Evolutionary conservation across 2,329 filamentous ascomycete genomes (phyloP).

Genomic region (Exophiala alcalophila): DNA sequence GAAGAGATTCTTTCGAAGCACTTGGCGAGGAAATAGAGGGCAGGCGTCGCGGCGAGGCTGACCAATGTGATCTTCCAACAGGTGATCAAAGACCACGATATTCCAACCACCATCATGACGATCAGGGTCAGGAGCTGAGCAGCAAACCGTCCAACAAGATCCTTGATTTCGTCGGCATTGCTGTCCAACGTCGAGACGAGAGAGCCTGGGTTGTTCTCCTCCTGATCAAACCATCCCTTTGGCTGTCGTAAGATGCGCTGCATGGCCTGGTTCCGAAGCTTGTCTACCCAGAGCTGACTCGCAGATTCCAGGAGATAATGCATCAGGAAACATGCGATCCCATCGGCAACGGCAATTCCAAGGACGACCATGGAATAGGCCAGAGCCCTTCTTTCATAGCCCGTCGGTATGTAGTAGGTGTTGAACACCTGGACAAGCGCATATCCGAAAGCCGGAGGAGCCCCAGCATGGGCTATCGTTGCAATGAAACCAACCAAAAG

Average conservation of each 20-base stretch:
- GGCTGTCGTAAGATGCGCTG: constrained; percentile 71
- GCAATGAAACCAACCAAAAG: constrained; percentile 61
- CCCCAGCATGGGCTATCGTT: constrained; percentile 62
- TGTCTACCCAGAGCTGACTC: constrained; percentile 74
- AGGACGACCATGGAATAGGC: constrained; percentile 70
- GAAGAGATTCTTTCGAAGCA: constrained; percentile 63
- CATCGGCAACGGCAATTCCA: constrained; percentile 65
- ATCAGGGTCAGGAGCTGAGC: constrained; percentile 65
- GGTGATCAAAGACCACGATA: constrained; percentile 70
- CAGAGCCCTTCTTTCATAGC: constrained; percentile 51
- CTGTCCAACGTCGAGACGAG: constrained; percentile 73
- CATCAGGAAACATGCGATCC: constrained; percentile 60
- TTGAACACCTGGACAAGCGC: constrained; percentile 69
- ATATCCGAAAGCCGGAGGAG: constrained; percentile 72
- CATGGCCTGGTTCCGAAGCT: constrained; percentile 66
- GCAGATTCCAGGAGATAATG: constrained; percentile 69
- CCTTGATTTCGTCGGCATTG: constrained; percentile 83
- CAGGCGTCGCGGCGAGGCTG: constrained; percentile 64
- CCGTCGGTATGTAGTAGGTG: constrained; percentile 60
- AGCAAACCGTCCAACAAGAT: constrained; percentile 73
- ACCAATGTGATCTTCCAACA: constrained; percentile 82
- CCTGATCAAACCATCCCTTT: constrained; percentile 71
- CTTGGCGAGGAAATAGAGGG: constrained; percentile 64
- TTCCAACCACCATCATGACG: constrained; percentile 65
- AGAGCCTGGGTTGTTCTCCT: constrained; percentile 60